A percentile compares a stretch with the other conserved stretches of the same genome.
These are phyloP conservation scores for Priceomyces medius DNA, from an alignment of 805 yeast genomes.

Conservation along the genomic window DNA sequence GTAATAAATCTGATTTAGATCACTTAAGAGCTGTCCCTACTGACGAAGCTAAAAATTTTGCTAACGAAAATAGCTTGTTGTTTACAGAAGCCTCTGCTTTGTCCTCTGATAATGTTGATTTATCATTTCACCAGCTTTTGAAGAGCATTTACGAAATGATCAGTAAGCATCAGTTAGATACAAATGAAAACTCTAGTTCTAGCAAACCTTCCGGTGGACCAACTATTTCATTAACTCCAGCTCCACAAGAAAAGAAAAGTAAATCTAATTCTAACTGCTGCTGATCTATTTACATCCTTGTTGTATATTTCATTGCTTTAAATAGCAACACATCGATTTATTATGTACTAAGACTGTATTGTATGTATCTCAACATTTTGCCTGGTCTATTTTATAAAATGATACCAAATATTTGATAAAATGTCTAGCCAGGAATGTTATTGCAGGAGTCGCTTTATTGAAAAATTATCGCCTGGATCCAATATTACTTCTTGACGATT, in stretches of 20 bases:
- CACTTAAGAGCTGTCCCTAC: slow-evolving; percentile 96
- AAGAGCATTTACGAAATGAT: slow-evolving; percentile 94
- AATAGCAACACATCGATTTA: slow-evolving; percentile 3
- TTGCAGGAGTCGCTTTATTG: no score
- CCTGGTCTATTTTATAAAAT: neutral
- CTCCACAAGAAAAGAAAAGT: slow-evolving; percentile 75
- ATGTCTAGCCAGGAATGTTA: no score
- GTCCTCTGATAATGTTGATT: slow-evolving; percentile 90
- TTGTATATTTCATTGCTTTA: neutral
- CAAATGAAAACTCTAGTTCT: slow-evolving; percentile 59
- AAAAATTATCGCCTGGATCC: slow-evolving; percentile 9
- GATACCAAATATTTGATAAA: neutral
- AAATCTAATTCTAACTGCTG: slow-evolving; percentile 69
- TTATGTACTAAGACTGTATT: neutral
- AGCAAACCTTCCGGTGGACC: slow-evolving; percentile 79
- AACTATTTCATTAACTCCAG: slow-evolving; percentile 88
- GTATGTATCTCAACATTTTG: neutral
- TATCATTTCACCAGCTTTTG: slow-evolving; percentile 88
- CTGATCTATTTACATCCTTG: slow-evolving; percentile 26
- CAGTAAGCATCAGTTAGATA: slow-evolving; percentile 86
- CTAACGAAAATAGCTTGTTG: slow-evolving; percentile 84
- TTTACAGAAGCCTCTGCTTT: slow-evolving; percentile 97
- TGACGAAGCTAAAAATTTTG: slow-evolving; percentile 94
- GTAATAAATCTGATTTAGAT: slow-evolving; percentile 86
- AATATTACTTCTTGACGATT: slow-evolving; percentile 2